A percentile compares a stretch with the other conserved stretches of the same genome.
Evolutionary conservation across 345 rosid species (phyloP).

Genomic region (Citrus maxima): DNA sequence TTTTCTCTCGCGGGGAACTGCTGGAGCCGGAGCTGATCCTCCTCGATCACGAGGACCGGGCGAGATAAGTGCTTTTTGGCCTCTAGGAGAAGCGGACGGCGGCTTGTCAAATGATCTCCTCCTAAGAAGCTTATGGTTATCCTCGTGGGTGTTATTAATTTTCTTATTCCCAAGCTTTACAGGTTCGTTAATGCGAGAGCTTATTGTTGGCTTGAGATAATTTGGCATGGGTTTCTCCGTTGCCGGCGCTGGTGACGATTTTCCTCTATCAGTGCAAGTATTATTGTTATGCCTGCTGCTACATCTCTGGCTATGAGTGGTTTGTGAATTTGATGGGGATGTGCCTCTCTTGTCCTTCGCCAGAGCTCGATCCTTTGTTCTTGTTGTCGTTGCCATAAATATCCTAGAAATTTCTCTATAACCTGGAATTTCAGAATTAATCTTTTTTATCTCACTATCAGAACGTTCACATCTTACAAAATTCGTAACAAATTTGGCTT

Average conservation of each 20-base stretch:
- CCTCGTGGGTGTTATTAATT: constrained; percentile 16
- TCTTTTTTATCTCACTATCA: not conserved
- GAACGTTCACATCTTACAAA: not conserved
- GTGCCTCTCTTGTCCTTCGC: constrained; percentile 37
- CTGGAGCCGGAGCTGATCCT: not conserved
- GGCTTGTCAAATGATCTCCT: constrained; percentile 84
- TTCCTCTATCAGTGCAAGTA: constrained; percentile 20
- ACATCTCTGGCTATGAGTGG: constrained; percentile 20
- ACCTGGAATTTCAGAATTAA: not conserved
- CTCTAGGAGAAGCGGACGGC: constrained; percentile 37
- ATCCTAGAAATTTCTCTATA: not conserved
- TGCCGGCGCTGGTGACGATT: not conserved
- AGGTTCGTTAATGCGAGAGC: constrained; percentile 17
- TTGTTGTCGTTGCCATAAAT: constrained; percentile 31
- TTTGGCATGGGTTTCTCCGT: constrained; percentile 37
- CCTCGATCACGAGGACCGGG: constrained; percentile 31
- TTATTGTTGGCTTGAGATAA: constrained; percentile 58
- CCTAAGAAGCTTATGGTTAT: constrained; percentile 37
- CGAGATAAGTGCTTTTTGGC: constrained; percentile 37
- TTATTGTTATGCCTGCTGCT: not conserved
- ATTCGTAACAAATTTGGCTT: too few species aligned
- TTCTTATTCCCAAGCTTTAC: constrained; percentile 36
- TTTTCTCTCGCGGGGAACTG: constrained; percentile 32
- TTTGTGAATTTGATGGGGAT: constrained; percentile 22
- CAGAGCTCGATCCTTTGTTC: constrained; percentile 10